Conservation (phyloP, 1,284 basidiomycete species). For the Heliocybe sulcata region DNA sequence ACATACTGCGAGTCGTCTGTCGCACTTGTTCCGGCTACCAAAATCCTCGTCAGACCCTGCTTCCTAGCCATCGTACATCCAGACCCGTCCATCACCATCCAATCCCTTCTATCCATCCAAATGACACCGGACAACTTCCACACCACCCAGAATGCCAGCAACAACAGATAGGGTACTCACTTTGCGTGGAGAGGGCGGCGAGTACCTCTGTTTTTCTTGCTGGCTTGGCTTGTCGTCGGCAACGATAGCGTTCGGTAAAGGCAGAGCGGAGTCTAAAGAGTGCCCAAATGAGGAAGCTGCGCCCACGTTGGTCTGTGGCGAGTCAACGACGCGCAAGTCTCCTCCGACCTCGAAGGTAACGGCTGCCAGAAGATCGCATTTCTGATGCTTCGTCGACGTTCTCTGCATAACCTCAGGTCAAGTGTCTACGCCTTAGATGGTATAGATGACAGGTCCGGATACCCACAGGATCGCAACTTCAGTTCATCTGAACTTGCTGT, state of each 20-base stretch:
- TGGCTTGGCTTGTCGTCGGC: neutral
- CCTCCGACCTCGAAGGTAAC: no score
- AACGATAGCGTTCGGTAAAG: neutral
- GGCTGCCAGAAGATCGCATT: neutral
- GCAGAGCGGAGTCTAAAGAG: neutral
- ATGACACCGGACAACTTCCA: neutral
- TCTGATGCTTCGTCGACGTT: neutral
- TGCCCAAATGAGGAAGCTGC: neutral
- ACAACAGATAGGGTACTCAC: neutral
- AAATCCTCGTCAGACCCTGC: neutral
- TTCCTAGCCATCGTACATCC: neutral
- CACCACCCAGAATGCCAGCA: neutral
- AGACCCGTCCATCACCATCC: neutral
- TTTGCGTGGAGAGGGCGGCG: neutral
- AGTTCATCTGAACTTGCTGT: neutral
- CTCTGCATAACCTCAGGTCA: neutral
- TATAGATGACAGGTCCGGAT: neutral
- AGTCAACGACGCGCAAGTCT: no score
- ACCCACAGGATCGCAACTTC: neutral
- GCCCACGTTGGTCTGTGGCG: neutral
- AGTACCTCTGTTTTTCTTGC: neutral
- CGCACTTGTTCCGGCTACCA: slow-evolving; percentile 1
- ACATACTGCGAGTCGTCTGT: slow-evolving; percentile 1
- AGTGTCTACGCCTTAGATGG: no score
- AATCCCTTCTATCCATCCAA: neutral